These are phyloP conservation scores for Triticum timopheevii DNA, from an alignment of 176 grass and related monocot genomes.

Conservation along the genomic window DNA sequence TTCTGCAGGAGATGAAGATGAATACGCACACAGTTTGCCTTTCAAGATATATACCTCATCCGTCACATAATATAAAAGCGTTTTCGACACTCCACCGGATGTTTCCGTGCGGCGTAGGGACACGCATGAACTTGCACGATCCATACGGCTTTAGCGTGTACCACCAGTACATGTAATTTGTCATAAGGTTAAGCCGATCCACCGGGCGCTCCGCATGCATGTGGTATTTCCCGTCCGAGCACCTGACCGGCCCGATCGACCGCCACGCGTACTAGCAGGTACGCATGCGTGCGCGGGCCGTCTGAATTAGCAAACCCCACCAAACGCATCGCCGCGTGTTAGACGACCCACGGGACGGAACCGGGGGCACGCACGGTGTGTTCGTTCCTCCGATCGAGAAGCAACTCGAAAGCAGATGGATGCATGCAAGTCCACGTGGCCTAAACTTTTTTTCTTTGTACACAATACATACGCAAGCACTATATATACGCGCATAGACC, in stretches of 20 bases:
- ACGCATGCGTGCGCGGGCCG: neutral
- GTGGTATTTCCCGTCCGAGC: neutral
- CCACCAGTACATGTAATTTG: neutral
- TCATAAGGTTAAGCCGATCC: neutral
- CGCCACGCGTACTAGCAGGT: neutral
- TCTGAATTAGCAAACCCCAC: neutral
- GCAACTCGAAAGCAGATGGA: neutral
- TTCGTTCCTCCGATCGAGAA: neutral
- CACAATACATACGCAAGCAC: too few species aligned
- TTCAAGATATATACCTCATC: too few species aligned
- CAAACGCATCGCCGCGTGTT: neutral
- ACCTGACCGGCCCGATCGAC: neutral
- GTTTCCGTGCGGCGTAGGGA: too few species aligned
- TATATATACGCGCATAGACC: too few species aligned
- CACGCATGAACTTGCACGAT: too few species aligned
- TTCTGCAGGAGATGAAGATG: too few species aligned
- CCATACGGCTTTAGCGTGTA: too few species aligned
- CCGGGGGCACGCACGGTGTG: too few species aligned
- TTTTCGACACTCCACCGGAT: too few species aligned
- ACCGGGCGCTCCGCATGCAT: neutral
- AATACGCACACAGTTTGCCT: too few species aligned
- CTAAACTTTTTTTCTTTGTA: neutral
- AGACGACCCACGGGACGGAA: neutral
- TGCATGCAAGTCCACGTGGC: neutral
- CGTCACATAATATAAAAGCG: too few species aligned